A percentile compares a stretch with the other conserved stretches of the same genome.
These are phyloP conservation scores for Phytophthora citrophthora DNA, from an alignment of 352 stramenopile genomes.

Conservation along the genomic window DNA sequence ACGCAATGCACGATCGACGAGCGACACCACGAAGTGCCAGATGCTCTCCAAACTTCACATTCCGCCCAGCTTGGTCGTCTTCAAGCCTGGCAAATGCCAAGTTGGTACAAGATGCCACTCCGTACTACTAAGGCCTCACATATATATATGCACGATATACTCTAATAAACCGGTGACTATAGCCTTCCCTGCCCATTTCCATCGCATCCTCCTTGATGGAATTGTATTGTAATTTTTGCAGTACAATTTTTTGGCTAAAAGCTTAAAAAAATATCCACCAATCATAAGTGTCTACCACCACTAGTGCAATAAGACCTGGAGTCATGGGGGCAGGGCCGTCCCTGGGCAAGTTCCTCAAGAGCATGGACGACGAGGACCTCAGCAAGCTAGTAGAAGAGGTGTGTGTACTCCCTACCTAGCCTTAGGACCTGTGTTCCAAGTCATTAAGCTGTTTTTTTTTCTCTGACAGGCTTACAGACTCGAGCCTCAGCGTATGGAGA, in stretches of 20 bases:
- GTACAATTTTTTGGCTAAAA: too few species aligned
- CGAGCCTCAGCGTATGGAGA: constrained; percentile 60
- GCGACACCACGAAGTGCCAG: constrained; percentile 16
- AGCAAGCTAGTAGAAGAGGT: constrained; percentile 50
- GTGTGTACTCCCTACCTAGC: constrained; percentile 5
- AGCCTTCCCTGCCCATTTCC: too few species aligned
- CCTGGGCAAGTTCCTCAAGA: constrained; percentile 60
- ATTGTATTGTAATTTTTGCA: too few species aligned
- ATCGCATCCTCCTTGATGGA: too few species aligned
- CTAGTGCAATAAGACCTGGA: neutral
- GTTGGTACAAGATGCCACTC: too few species aligned
- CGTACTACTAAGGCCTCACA: too few species aligned
- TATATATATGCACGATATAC: too few species aligned
- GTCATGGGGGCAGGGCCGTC: constrained; percentile 56
- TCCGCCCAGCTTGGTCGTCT: constrained; percentile 15
- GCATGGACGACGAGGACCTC: constrained; percentile 71
- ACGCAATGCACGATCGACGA: constrained; percentile 24
- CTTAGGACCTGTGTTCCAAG: neutral
- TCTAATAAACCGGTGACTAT: too few species aligned
- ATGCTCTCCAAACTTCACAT: constrained; percentile 16
- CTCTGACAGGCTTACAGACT: constrained; percentile 52
- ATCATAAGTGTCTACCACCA: neutral
- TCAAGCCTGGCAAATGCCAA: neutral
- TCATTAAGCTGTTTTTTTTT: too few species aligned
- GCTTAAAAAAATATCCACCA: constrained; percentile 2